Evolutionary conservation across 192 early-diverging fungal species (phyloP).

Genomic region (Podila epicladia): DNA sequence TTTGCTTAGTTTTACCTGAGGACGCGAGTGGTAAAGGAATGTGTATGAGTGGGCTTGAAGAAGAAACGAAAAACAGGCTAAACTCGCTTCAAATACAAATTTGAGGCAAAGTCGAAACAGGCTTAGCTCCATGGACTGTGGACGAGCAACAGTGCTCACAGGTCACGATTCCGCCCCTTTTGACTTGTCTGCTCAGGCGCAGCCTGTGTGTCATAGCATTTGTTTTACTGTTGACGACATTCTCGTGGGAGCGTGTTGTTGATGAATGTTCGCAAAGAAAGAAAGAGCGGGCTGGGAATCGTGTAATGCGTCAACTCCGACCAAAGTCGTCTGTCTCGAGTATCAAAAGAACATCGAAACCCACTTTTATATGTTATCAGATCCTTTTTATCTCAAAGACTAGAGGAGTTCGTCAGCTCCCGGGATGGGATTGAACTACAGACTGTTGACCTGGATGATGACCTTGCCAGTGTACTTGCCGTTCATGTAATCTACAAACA

Average conservation of each 20-base stretch:
- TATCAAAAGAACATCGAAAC: no score
- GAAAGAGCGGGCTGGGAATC: no score
- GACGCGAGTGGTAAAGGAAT: background rate
- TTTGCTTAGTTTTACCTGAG: background rate
- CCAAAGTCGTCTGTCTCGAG: no score
- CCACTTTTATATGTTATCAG: no score
- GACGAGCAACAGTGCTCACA: background rate
- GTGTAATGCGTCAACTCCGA: no score
- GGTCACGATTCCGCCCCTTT: background rate
- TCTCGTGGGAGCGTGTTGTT: no score
- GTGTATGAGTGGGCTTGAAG: background rate
- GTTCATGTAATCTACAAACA: conserved; percentile 62
- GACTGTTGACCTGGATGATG: conserved; percentile 52
- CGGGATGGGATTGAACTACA: no score
- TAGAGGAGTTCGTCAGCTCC: no score
- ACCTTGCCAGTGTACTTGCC: conserved; percentile 75
- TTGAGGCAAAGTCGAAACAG: background rate
- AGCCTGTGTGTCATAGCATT: no score
- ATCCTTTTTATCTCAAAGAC: no score
- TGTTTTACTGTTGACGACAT: no score
- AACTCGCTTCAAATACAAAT: background rate
- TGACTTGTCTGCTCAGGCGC: background rate
- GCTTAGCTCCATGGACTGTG: background rate
- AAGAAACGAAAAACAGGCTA: background rate
- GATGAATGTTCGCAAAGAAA: no score